phyloP scores from a whole-genome alignment of 768 basidiomycete species.

The Calocybe gangraenosa region DNA sequence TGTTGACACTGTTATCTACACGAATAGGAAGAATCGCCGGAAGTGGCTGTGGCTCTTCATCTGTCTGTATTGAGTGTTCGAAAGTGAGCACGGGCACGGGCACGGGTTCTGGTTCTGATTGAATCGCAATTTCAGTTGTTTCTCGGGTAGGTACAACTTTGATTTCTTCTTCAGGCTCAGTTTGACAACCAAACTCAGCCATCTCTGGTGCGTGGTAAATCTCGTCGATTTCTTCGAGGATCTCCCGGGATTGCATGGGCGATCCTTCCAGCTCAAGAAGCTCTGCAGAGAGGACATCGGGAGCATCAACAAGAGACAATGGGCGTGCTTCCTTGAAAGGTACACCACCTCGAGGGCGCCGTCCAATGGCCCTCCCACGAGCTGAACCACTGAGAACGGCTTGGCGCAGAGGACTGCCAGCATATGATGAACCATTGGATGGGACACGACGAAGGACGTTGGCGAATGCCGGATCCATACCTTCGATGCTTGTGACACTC shows the following conservation, averaged over 20 bases:
- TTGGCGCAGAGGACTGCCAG: conserved; percentile 59
- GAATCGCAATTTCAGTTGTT: conserved; percentile 37
- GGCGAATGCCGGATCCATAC: conserved; percentile 85
- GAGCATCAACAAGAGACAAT: conserved; percentile 64
- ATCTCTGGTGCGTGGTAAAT: conserved; percentile 41
- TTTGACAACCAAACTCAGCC: conserved; percentile 64
- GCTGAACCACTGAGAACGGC: conserved; percentile 48
- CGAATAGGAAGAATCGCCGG: conserved; percentile 26
- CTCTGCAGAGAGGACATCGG: conserved; percentile 69
- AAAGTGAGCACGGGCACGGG: conserved; percentile 20
- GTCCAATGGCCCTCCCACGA: conserved; percentile 45
- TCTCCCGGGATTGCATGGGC: conserved; percentile 33
- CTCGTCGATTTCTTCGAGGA: conserved; percentile 35
- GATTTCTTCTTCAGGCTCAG: conserved; percentile 38
- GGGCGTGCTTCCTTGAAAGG: conserved; percentile 70
- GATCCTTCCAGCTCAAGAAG: conserved; percentile 44
- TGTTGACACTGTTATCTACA: conserved; percentile 17
- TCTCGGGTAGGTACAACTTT: conserved; percentile 26
- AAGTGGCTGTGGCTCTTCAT: conserved; percentile 31
- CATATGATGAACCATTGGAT: conserved; percentile 40
- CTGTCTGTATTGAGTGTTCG: conserved; percentile 47
- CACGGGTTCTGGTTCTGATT: conserved; percentile 28
- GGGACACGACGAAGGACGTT: conserved; percentile 65
- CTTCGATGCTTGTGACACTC: conserved; percentile 60
- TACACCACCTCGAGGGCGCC: conserved; percentile 60